Evolutionary conservation across 192 early-diverging fungal species (phyloP), one percentile per base, ranked within the genome.

Genomic region (Allomyces javanicus): DNA sequence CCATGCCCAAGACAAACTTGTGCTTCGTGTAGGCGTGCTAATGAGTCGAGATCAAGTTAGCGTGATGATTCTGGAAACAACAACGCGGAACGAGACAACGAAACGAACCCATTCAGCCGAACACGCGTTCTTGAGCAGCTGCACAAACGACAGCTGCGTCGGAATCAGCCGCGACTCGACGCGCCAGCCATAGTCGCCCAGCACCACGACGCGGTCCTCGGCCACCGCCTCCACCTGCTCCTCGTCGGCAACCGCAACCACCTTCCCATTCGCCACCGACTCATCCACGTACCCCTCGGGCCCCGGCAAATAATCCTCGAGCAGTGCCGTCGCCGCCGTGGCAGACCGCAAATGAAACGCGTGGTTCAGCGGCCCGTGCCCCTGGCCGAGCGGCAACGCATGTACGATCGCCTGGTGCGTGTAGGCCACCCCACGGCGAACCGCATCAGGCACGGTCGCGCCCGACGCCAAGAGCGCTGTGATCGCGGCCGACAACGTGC

Each of bases 401-500:
- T 79, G 71, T 23, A 75, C 72, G 44, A 93, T 84, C 4, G 87
- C 89, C 9, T 76, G 73, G 61, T 82, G 75, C 26, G 88, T 79
- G 71, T 86, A 91, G 11, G 72, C 63, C 12, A 85, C 76, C 5
- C 75, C 87, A 61, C 70, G 71, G 62, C 73, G 63, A 25, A 85
- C 79, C 10, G 89, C 84, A 10, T 75, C 75, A 2, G 71, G 64
- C 9, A 78, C 84, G 50, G 7, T 58, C 17, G 50, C 50, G 50
- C 82, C 85, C 62, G 73, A 76, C 12, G 86, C 86, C 24, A 93
- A 70, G 55, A 80, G 68, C 9, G 86, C 81, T 21, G 88, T 80
- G 68, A 93, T 87, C 2, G 91, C 91, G 10, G 91, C 79, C 26
- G 86, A 86, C 58, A 91, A 71, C 6, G 91, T 93, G 67, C 91